Percentiles rank a stretch among this genome's conserved stretches.
Conservation (phyloP, 306 rosid genomes). For the Herpetospermum pedunculosum region DNA sequence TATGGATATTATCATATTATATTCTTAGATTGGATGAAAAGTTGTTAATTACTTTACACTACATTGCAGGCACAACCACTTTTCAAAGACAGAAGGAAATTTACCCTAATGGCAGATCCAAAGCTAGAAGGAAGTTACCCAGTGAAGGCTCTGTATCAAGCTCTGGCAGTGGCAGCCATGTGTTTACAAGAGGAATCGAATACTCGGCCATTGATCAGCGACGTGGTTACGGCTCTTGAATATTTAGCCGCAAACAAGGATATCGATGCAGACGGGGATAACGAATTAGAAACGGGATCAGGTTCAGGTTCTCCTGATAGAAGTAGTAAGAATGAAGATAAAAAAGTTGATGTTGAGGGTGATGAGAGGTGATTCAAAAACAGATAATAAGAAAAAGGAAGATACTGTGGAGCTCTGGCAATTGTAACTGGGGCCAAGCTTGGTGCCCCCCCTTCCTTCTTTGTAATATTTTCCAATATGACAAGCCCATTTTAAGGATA, state of each 20-base stretch:
- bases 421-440: not conserved
- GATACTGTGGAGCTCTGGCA: not conserved
- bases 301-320: conserved; percentile 4
- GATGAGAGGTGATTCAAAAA: not conserved
- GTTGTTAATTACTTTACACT: too few relatives aligned
- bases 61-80: conserved; percentile 78
- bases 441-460: not conserved
- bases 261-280: conserved; percentile 14
- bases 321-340: conserved; percentile 14
- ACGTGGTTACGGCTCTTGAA: conserved; percentile 68
- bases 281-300: not conserved
- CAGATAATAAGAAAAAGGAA: not conserved
- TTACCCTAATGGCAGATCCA: conserved; percentile 50
- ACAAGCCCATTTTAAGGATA: conserved; percentile 3
- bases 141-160: conserved; percentile 61
- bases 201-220: conserved; percentile 67
- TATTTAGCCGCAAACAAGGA: conserved; percentile 27
- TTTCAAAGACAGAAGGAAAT: conserved; percentile 59
- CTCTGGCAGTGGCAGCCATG: conserved; percentile 92
- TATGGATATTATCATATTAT: too few relatives aligned
- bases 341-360: not conserved
- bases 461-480: not conserved
- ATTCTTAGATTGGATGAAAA: too few relatives aligned
- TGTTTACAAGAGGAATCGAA: conserved; percentile 72
- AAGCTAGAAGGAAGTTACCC: conserved; percentile 54